Conservation (phyloP, 2,329 filamentous ascomycete genomes). For the Aspergillus fructus region DNA sequence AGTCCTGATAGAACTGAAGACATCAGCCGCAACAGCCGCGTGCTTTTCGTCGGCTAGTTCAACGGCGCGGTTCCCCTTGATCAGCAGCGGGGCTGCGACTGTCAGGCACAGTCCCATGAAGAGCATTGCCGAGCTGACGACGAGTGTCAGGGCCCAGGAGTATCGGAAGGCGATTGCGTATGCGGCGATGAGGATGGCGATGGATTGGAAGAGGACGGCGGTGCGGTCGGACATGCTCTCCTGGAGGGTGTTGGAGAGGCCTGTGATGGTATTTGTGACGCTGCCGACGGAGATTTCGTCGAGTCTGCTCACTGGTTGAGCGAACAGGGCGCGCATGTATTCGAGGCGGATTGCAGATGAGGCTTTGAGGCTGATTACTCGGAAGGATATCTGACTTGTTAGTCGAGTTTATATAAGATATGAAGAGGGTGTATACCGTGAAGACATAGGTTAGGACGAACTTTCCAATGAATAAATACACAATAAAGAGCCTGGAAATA, state of each 20-base stretch:
- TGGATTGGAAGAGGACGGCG: constrained; percentile 41
- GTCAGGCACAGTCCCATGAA: constrained; percentile 21
- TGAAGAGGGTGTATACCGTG: no score
- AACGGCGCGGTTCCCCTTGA: no score
- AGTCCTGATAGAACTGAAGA: no score
- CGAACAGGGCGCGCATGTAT: constrained; percentile 51
- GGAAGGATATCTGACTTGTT: constrained; percentile 34
- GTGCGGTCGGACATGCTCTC: constrained; percentile 57
- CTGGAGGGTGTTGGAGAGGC: constrained; percentile 53
- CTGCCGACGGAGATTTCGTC: constrained; percentile 51
- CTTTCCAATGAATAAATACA: no score
- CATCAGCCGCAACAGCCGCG: no score
- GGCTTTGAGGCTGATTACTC: constrained; percentile 48
- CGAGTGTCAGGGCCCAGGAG: constrained; percentile 53
- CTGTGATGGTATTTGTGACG: constrained; percentile 54
- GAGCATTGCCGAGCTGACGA: constrained; percentile 47
- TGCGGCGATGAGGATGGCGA: constrained; percentile 45
- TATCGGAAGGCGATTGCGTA: constrained; percentile 53
- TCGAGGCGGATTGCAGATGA: constrained; percentile 51
- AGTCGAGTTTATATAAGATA: no score
- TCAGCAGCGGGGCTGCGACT: constrained; percentile 19
- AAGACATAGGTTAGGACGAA: no score
- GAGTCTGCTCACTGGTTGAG: constrained; percentile 49
- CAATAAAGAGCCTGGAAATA: no score
- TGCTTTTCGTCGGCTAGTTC: no score